Conservation (phyloP, 257 asterid species). For the Solanum ahanhuiri region DNA sequence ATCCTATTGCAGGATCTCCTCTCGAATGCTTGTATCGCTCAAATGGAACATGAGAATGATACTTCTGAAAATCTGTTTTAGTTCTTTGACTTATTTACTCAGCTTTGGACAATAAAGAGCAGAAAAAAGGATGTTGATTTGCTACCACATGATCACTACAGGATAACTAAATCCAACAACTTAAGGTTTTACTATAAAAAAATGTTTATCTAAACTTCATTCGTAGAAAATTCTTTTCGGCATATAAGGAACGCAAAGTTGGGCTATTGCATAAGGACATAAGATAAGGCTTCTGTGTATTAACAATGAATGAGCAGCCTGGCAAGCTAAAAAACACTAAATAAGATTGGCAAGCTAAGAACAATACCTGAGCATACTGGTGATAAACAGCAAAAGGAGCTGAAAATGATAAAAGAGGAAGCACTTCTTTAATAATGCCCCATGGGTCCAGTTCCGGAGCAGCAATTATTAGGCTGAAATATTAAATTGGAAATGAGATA, state of each 20-base stretch:
- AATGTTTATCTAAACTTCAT: not conserved
- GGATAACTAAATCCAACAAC: not conserved
- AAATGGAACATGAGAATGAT: not conserved
- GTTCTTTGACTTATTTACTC: not conserved
- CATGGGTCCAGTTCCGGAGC: slow-evolving; percentile 81
- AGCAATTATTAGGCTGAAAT: slow-evolving; percentile 70
- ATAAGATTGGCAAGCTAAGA: not conserved
- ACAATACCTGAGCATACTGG: slow-evolving; percentile 73
- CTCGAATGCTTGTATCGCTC: not conserved
- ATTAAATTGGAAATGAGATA: slow-evolving; percentile 1
- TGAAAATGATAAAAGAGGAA: slow-evolving; percentile 77
- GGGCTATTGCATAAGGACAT: not conserved
- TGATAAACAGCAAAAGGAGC: slow-evolving; percentile 96
- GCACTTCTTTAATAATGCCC: slow-evolving; percentile 60
- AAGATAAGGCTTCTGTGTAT: not conserved
- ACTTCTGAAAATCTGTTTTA: not conserved
- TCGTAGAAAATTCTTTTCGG: not conserved
- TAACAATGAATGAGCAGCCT: not conserved
- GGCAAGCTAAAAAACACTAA: not conserved
- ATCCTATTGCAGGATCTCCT: not conserved
- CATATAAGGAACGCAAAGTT: not conserved
- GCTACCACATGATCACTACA: not conserved
- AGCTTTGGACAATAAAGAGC: not conserved
- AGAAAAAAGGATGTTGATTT: not conserved
- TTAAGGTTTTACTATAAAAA: not conserved